Percentiles rank a stretch among this genome's conserved stretches.
Evolutionary conservation across 257 asterid genomes (phyloP).

Genomic region (Penstemon barbatus): DNA sequence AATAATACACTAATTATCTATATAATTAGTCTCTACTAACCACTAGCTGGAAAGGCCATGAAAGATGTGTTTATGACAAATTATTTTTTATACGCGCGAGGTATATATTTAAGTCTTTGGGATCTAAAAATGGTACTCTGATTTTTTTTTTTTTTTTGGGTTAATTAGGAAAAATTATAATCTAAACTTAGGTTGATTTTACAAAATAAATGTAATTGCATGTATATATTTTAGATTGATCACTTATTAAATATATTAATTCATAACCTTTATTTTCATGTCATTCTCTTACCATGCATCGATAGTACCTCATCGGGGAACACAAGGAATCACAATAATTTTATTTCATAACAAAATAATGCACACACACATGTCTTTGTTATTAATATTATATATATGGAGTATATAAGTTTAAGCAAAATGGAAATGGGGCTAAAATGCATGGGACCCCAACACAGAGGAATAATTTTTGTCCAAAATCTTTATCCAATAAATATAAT

Average conservation of each 20-base stretch:
- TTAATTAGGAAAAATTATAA: background rate
- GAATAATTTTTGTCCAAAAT: conserved; percentile 35
- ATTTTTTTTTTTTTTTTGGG: no score
- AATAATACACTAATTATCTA: background rate
- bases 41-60: no score
- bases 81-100: background rate
- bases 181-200: no score
- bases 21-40: background rate
- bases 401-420: background rate
- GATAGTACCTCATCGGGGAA: no score
- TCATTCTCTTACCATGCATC: no score
- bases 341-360: background rate
- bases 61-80: background rate
- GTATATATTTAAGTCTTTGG: background rate
- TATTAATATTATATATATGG: background rate
- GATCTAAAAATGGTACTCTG: background rate
- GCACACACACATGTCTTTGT: background rate
- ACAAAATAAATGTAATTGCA: background rate
- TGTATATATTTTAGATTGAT: background rate
- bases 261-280: no score
- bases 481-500: conserved; percentile 13
- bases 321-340: background rate
- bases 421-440: background rate
- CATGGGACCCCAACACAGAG: conserved; percentile 27
- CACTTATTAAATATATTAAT: background rate